These are phyloP conservation scores for Castanea crenata DNA, from an alignment of 306 rosid species.

Conservation along the genomic window DNA sequence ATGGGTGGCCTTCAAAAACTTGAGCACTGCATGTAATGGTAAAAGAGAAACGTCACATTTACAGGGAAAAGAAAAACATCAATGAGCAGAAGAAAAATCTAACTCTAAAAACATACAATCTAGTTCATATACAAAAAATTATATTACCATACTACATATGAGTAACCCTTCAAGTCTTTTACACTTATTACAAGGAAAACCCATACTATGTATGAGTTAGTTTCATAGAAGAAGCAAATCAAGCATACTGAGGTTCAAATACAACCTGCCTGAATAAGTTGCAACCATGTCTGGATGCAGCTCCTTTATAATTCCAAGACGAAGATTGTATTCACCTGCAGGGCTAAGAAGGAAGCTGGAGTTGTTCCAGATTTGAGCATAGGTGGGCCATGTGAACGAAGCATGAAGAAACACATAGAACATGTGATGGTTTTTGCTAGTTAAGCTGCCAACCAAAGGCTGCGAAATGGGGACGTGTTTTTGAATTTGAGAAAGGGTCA, in stretches of 20 bases:
- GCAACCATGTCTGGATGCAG: constrained; percentile 98
- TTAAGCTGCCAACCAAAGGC: constrained; percentile 35
- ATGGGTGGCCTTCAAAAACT: too few species aligned
- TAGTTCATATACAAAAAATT: background rate
- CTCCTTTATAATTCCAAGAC: constrained; percentile 93
- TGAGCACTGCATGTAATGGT: too few species aligned
- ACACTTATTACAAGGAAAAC: too few species aligned
- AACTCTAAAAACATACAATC: background rate
- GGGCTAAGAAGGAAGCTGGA: constrained; percentile 56
- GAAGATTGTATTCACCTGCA: constrained; percentile 97
- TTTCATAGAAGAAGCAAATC: constrained; percentile 21
- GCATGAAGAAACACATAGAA: background rate
- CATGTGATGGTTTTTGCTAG: constrained; percentile 29
- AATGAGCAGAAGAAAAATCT: background rate
- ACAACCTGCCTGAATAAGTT: constrained; percentile 98
- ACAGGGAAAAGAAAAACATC: background rate
- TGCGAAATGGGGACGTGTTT: constrained; percentile 44
- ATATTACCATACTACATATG: background rate
- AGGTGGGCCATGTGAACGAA: constrained; percentile 6
- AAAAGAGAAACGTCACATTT: background rate
- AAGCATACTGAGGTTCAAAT: constrained; percentile 26
- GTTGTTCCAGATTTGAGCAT: background rate
- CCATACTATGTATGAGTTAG: background rate
- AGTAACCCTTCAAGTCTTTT: too few species aligned
- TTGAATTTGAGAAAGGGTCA: constrained; percentile 71